phyloP scores from a whole-genome alignment of 495 filamentous ascomycete species.

The Penicillium egyptiacum region DNA sequence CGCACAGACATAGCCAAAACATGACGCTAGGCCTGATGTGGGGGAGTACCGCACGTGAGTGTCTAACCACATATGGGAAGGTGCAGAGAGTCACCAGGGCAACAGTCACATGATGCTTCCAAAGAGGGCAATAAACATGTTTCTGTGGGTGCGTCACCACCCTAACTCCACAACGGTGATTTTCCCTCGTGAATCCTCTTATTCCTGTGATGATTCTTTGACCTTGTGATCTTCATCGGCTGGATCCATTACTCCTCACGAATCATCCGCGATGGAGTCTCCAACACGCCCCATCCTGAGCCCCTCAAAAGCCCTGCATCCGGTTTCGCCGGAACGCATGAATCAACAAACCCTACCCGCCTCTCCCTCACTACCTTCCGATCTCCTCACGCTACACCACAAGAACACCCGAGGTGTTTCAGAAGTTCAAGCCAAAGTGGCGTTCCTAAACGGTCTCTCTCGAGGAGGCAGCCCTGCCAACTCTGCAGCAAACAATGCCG shows the following conservation, averaged over 20 bases:
- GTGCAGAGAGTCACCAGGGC: conserved; percentile 31
- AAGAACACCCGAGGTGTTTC: conserved; percentile 51
- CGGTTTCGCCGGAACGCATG: conserved; percentile 76
- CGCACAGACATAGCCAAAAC: conserved; percentile 21
- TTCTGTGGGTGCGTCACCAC: conserved; percentile 38
- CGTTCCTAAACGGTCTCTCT: conserved; percentile 73
- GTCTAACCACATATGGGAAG: conserved; percentile 11
- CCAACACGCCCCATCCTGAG: conserved; percentile 46
- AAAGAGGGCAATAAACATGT: conserved; percentile 38
- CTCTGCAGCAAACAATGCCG: conserved; percentile 59
- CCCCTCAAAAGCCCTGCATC: conserved; percentile 64
- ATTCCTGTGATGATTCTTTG: conserved; percentile 27
- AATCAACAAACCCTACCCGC: conserved; percentile 63
- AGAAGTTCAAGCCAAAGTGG: conserved; percentile 85
- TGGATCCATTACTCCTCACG: conserved; percentile 15
- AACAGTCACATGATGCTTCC: conserved; percentile 40
- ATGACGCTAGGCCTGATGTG: conserved; percentile 20
- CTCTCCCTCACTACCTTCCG: conserved; percentile 54
- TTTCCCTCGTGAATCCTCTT: conserved; percentile 20
- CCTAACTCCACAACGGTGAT: conserved; percentile 24
- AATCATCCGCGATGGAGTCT: conserved; percentile 40
- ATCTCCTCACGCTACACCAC: conserved; percentile 41
- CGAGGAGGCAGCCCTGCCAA: conserved; percentile 60
- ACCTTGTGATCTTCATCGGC: conserved; percentile 18
- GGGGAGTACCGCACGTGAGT: conserved; percentile 18